phyloP scores from a whole-genome alignment of 176 grass and related monocot genomes.

The Melocanna baccifera region DNA sequence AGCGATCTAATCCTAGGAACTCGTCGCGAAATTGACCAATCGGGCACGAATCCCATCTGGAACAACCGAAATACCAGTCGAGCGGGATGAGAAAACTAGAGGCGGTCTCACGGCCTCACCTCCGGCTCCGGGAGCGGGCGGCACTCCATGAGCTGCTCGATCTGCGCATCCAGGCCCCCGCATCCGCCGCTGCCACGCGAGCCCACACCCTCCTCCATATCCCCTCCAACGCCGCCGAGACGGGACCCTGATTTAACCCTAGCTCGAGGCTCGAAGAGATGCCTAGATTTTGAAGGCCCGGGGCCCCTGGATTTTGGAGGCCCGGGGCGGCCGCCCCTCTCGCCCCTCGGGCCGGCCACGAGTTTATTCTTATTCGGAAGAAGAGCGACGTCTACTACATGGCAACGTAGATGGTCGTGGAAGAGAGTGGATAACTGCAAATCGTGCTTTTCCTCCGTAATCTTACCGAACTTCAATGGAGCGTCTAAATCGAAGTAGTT shows the following conservation, averaged over 20 bases:
- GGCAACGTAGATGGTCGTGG: too few relatives aligned
- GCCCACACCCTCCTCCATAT: slow-evolving; percentile 22
- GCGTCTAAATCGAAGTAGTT: too few relatives aligned
- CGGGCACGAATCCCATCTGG: neutral
- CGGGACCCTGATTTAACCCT: slow-evolving; percentile 25
- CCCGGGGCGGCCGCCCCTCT: too few relatives aligned
- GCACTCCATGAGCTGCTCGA: slow-evolving; percentile 92
- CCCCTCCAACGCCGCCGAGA: neutral
- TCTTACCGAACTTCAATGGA: too few relatives aligned
- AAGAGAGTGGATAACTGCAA: too few relatives aligned
- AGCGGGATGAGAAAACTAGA: neutral
- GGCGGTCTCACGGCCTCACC: slow-evolving; percentile 17
- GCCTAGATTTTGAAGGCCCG: too few relatives aligned
- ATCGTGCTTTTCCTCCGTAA: too few relatives aligned
- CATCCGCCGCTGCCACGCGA: slow-evolving; percentile 17
- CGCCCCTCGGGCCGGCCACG: too few relatives aligned
- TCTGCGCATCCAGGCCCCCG: slow-evolving; percentile 71
- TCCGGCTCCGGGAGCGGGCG: slow-evolving; percentile 68
- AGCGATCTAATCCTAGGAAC: slow-evolving; percentile 26
- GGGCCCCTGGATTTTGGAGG: too few relatives aligned
- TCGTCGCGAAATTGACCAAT: neutral
- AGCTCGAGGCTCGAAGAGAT: too few relatives aligned
- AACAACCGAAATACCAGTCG: neutral
- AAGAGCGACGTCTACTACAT: neutral
- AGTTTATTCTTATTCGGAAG: neutral